Conservation (phyloP, 495 filamentous ascomycete species). For the Penicillium pancosmium region DNA sequence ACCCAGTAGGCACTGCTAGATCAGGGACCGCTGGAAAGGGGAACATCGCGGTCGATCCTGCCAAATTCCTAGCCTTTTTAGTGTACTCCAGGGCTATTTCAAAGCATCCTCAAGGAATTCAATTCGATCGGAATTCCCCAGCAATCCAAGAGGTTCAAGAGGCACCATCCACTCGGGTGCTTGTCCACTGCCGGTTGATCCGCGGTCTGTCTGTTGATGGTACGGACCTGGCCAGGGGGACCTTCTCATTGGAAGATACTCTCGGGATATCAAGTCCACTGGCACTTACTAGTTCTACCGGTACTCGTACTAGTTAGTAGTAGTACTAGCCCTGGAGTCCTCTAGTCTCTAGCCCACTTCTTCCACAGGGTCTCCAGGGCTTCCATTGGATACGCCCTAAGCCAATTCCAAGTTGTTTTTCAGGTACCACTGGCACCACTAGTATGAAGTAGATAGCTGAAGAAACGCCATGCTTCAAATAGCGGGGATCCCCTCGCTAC, state of each 20-base stretch:
- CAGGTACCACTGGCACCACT: too few relatives aligned
- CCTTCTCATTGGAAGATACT: slow-evolving; percentile 9
- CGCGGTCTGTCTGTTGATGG: slow-evolving; percentile 17
- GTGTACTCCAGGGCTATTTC: not conserved
- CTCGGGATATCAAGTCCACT: not conserved
- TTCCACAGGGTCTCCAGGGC: too few relatives aligned
- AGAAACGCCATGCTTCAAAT: too few relatives aligned
- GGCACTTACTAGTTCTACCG: too few relatives aligned
- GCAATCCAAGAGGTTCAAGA: slow-evolving; percentile 2
- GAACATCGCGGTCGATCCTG: slow-evolving; percentile 12
- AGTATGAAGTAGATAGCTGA: too few relatives aligned
- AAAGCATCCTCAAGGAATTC: slow-evolving; percentile 9
- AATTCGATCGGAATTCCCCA: slow-evolving; percentile 14
- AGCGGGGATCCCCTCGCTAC: too few relatives aligned
- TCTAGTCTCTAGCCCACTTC: too few relatives aligned
- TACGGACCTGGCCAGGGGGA: slow-evolving; percentile 2
- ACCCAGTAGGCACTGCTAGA: not conserved
- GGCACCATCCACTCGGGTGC: slow-evolving; percentile 24
- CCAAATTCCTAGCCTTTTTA: slow-evolving; percentile 18
- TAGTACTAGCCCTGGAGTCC: too few relatives aligned
- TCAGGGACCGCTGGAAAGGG: not conserved
- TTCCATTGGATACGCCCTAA: too few relatives aligned
- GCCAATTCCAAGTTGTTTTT: too few relatives aligned
- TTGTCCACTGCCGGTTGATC: slow-evolving; percentile 22
- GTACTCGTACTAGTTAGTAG: too few relatives aligned